phyloP scores from a whole-genome alignment of 768 basidiomycete species.

The Mycena haematopus region DNA sequence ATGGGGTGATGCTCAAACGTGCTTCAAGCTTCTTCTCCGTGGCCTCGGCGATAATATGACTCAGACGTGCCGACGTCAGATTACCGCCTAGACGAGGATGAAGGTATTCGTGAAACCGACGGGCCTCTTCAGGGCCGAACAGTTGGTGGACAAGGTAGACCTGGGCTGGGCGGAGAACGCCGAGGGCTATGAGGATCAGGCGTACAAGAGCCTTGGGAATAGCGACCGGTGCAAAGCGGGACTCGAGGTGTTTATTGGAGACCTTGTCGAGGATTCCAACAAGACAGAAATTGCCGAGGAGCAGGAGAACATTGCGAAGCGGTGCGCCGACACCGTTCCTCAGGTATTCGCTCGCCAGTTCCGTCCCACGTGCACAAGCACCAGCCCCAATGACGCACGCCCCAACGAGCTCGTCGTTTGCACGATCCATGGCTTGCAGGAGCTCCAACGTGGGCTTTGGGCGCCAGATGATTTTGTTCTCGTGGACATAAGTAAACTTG shows the following conservation, averaged over 20 bases:
- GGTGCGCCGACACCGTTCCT: neutral
- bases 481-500: neutral
- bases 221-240: neutral
- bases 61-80: neutral
- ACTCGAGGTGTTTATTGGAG: neutral
- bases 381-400: neutral
- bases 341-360: neutral
- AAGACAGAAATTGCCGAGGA: neutral
- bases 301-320: neutral
- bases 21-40: too few relatives aligned
- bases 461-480: neutral
- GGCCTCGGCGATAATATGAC: too few relatives aligned
- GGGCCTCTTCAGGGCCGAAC: neutral
- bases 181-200: neutral
- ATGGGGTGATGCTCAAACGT: too few relatives aligned
- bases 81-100: neutral
- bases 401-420: neutral
- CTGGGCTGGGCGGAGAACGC: neutral
- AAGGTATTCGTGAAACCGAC: neutral
- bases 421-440: neutral
- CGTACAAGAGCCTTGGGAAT: neutral
- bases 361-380: neutral
- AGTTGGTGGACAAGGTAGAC: neutral
- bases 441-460: neutral
- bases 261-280: neutral